Evolutionary conservation across 2,329 filamentous ascomycete genomes (phyloP).

Genomic region (Hansfordia pulvinata): DNA sequence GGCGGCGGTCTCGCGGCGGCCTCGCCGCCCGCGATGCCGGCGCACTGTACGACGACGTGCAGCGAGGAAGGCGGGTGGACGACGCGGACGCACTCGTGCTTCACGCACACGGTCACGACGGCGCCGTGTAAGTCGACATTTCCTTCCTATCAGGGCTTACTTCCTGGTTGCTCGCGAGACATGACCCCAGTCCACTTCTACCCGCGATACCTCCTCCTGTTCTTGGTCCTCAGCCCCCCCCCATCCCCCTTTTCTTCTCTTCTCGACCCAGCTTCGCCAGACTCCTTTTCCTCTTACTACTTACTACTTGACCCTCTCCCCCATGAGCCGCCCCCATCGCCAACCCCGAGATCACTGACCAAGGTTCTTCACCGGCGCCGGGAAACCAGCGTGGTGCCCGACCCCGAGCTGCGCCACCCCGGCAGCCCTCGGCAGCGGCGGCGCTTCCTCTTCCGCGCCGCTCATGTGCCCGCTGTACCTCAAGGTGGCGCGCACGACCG

Average conservation of each 20-base stretch:
- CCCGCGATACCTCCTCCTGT: too few species aligned
- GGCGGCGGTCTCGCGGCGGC: neutral
- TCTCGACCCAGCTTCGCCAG: too few species aligned
- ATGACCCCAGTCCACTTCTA: slow-evolving; percentile 2
- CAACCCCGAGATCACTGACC: too few species aligned
- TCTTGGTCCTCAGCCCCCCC: slow-evolving; percentile 1
- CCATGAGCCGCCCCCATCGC: too few species aligned
- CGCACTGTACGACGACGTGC: slow-evolving; percentile 12
- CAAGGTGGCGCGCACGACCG: slow-evolving; percentile 15
- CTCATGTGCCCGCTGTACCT: slow-evolving; percentile 16
- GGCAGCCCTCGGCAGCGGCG: too few species aligned
- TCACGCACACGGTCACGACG: slow-evolving; percentile 12
- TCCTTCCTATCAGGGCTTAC: neutral
- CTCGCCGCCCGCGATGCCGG: slow-evolving; percentile 6
- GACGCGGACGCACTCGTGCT: slow-evolving; percentile 11
- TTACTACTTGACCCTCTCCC: too few species aligned
- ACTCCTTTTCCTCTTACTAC: slow-evolving; percentile 4
- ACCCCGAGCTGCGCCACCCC: too few species aligned
- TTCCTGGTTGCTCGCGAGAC: slow-evolving; percentile 1
- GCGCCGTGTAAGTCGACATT: slow-evolving; percentile 8
- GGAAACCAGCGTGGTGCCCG: too few species aligned
- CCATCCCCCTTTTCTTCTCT: slow-evolving; percentile 4
- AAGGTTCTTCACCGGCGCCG: too few species aligned
- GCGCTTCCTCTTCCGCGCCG: slow-evolving; percentile 8
- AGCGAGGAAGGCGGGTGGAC: slow-evolving; percentile 8